Percentiles rank a stretch among this genome's conserved stretches.
phyloP scores from a whole-genome alignment of 2,329 filamentous ascomycete genomes.

The Eutypella sp. region DNA sequence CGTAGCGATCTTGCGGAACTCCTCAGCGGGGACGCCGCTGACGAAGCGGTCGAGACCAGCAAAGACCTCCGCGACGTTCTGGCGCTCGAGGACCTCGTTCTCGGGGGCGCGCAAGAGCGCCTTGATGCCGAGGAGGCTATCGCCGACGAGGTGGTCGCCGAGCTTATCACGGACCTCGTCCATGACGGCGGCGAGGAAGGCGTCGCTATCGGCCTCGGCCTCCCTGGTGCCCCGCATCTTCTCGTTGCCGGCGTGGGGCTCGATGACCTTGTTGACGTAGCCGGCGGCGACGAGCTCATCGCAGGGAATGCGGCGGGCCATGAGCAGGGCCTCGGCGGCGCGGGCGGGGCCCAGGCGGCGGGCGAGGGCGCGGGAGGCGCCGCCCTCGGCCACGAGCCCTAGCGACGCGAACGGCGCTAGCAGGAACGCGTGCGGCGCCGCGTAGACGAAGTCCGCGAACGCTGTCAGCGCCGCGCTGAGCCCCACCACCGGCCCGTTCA shows the following conservation, averaged over 20 bases:
- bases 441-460: conserved; percentile 91
- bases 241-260: conserved; percentile 9
- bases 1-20: conserved; percentile 79
- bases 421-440: conserved; percentile 72
- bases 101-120: conserved; percentile 71
- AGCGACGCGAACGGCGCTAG: conserved; percentile 89
- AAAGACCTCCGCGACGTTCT: conserved; percentile 82
- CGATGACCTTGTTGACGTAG: conserved; percentile 82
- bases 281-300: conserved; percentile 71
- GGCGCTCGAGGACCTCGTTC: conserved; percentile 64
- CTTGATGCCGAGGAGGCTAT: conserved; percentile 81
- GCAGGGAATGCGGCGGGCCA: conserved; percentile 71
- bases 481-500: conserved; percentile 89
- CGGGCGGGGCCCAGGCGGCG: conserved; percentile 72
- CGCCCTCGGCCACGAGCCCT: conserved; percentile 86
- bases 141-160: conserved; percentile 72
- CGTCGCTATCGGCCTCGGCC: conserved; percentile 54
- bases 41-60: conserved; percentile 77
- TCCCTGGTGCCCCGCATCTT: conserved; percentile 25
- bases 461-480: conserved; percentile 78
- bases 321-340: conserved; percentile 89
- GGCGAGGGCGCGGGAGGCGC: conserved; percentile 72
- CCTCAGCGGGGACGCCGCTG: conserved; percentile 75
- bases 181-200: conserved; percentile 68
- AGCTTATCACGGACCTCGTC: conserved; percentile 76